A percentile compares a stretch with the other conserved stretches of the same genome.
Conservation (phyloP, 2,329 filamentous ascomycete species). For the Diaporthe nobilis region DNA sequence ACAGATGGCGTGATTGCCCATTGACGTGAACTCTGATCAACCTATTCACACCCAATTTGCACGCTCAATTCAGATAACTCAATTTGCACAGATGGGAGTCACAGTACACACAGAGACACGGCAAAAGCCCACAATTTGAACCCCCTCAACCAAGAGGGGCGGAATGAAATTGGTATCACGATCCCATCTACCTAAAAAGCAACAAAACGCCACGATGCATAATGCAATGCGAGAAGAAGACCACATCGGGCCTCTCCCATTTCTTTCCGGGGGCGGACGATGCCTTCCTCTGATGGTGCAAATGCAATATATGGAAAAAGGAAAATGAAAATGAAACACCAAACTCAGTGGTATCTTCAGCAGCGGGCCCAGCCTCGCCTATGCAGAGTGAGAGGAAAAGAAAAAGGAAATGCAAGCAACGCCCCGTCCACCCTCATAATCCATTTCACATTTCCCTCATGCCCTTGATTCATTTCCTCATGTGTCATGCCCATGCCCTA, state of each 20-base stretch:
- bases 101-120: background rate
- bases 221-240: constrained; percentile 26
- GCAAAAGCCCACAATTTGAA: background rate
- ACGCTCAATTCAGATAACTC: no score
- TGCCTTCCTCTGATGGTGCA: constrained; percentile 22
- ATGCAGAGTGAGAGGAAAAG: background rate
- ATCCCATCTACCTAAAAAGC: constrained; percentile 26
- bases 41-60: no score
- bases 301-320: background rate
- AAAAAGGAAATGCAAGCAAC: constrained; percentile 4
- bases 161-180: constrained; percentile 29
- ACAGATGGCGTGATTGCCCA: no score
- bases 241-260: background rate
- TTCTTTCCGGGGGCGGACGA: background rate
- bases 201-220: constrained; percentile 15
- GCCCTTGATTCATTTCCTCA: constrained; percentile 12
- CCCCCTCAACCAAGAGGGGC: background rate
- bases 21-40: no score
- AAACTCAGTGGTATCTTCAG: constrained; percentile 22
- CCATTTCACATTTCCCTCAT: constrained; percentile 13
- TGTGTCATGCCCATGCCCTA: background rate
- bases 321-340: background rate
- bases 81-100: no score
- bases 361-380: constrained; percentile 31
- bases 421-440: constrained; percentile 15